Evolutionary conservation across 305 asterid species (phyloP), one percentile per base, ranked within the genome.

Genomic region (Plantago rigida): DNA sequence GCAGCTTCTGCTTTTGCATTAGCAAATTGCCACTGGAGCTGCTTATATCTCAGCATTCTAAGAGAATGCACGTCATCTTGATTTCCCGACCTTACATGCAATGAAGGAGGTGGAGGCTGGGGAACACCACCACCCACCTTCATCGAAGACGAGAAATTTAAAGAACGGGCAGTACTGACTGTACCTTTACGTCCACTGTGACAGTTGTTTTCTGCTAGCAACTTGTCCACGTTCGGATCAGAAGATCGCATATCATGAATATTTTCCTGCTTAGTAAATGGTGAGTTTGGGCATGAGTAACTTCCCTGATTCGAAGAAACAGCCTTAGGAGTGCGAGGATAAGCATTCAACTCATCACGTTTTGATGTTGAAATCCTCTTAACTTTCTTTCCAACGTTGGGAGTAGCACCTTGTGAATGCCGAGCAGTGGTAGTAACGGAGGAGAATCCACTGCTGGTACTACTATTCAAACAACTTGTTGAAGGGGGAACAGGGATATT

Each of bases 1-100:
- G 86, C 72, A 17, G 78, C 82, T 68, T 81, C 86, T 0, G 95
- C 89, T 76, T 78, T 91, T 13, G 95, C 84, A 69, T 91, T 91
- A 3, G 83, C 81, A 14, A 74, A 76, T 45, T 87, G 77, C 94
- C 94, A 91, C 56, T 81, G 95, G 70, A 88, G 69, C 51, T 64
- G 68, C 66, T 81, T 87, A 66, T 86, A 87, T 39, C 58, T 65
- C 51, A 88, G 76, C 78, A 91, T 72, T 75, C 81, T 91, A 47
- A 91, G 70, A 56, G 86, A 75, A 71, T 91, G 94, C 56, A 71
- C 75, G 41, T 87, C 96, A 66, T 86, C 96, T 17, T 69, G 81
- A 42, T 77, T 87, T 46, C 82, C 86, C 28, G 73, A 65, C 65
- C 85, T 76, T 14, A 71, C 44, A 64, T 65, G 47, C 26, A 82